phyloP scores from a whole-genome alignment of 2,329 filamentous ascomycete genomes.

The Clarireedia homoeocarpa region DNA sequence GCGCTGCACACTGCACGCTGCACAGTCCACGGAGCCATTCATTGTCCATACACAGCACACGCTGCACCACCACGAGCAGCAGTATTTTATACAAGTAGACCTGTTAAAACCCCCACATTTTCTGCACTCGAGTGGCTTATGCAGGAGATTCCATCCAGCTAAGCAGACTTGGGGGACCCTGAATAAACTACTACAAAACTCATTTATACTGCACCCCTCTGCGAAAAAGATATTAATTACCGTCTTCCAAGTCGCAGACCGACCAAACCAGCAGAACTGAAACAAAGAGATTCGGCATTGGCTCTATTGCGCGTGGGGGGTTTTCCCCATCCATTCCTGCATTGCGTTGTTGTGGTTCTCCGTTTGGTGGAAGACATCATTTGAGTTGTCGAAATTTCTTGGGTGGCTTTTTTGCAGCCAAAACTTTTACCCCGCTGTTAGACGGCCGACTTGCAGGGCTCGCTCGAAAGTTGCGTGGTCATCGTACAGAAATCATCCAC shows the following conservation, averaged over 20 bases:
- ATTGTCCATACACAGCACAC: too few relatives aligned
- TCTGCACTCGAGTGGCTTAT: constrained; percentile 3
- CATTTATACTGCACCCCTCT: background rate
- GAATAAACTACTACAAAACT: background rate
- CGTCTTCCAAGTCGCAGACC: background rate
- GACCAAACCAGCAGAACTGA: constrained; percentile 19
- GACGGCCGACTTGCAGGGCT: background rate
- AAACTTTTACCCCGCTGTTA: constrained; percentile 5
- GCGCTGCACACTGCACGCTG: background rate
- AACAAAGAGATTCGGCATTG: constrained; percentile 12
- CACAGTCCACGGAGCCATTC: too few relatives aligned
- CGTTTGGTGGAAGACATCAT: constrained; percentile 2
- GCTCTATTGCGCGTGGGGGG: constrained; percentile 5
- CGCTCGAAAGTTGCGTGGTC: background rate
- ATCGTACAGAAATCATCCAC: background rate
- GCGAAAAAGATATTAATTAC: constrained; percentile 4
- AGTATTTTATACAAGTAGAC: background rate
- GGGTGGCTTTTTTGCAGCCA: background rate
- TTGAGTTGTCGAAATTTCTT: background rate
- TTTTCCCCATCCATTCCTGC: too few relatives aligned
- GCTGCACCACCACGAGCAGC: too few relatives aligned
- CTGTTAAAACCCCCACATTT: background rate
- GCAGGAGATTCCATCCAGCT: constrained; percentile 9
- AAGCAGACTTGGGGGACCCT: background rate
- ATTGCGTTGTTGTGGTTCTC: background rate